Evolutionary conservation across 768 basidiomycete species (phyloP).

Genomic region (Leucocoprinus birnbaumii): DNA sequence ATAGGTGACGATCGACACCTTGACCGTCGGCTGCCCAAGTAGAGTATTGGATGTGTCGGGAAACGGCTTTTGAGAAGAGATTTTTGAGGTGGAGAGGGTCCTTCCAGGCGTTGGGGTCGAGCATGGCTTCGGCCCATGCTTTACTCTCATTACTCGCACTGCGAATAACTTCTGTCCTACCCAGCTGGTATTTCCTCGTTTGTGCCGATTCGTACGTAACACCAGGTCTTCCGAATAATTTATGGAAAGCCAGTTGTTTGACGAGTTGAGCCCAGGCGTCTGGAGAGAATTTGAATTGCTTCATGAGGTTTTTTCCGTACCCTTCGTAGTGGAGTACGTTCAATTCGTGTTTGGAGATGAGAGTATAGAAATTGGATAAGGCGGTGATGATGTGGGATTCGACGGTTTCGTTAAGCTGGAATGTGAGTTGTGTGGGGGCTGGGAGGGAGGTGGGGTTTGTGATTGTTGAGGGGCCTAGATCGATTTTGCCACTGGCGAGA

Average conservation of each 20-base stretch:
- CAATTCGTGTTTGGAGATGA: constrained; percentile 79
- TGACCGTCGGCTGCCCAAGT: constrained; percentile 91
- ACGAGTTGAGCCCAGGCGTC: constrained; percentile 96
- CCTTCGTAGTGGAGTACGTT: constrained; percentile 81
- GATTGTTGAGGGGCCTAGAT: constrained; percentile 57
- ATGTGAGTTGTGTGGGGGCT: constrained; percentile 63
- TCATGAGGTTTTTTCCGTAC: constrained; percentile 88
- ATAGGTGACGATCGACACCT: constrained; percentile 94
- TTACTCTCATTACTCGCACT: constrained; percentile 80
- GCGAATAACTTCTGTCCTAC: constrained; percentile 94
- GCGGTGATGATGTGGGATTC: constrained; percentile 52
- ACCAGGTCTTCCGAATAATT: constrained; percentile 71
- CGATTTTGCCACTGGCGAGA: constrained; percentile 67
- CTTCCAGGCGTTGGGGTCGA: constrained; percentile 35
- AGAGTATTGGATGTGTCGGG: constrained; percentile 85
- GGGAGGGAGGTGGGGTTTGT: constrained; percentile 41
- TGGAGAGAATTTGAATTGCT: constrained; percentile 78
- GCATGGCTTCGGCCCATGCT: constrained; percentile 90
- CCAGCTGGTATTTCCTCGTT: constrained; percentile 87
- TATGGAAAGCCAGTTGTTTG: constrained; percentile 94
- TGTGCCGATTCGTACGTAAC: constrained; percentile 93
- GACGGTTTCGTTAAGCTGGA: constrained; percentile 59
- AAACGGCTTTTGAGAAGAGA: constrained; percentile 73
- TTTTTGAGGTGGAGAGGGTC: constrained; percentile 45
- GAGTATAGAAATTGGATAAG: constrained; percentile 66